These are phyloP conservation scores for Penicillium coprophilum DNA, from an alignment of 495 filamentous ascomycete species.

Conservation along the genomic window DNA sequence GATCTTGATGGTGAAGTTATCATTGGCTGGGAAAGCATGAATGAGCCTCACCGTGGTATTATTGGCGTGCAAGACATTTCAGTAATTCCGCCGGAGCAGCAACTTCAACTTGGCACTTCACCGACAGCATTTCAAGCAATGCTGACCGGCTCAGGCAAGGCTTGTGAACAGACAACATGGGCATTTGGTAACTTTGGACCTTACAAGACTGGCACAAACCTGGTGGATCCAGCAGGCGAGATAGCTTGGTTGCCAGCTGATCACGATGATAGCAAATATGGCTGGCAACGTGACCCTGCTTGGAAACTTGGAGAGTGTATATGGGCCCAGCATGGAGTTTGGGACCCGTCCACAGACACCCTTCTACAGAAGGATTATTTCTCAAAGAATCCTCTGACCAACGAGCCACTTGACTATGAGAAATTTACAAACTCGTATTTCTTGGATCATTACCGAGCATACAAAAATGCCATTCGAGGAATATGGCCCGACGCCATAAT, in stretches of 20 bases:
- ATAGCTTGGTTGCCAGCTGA: slow-evolving; percentile 76
- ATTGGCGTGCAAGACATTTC: slow-evolving; percentile 84
- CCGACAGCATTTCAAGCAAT: slow-evolving; percentile 96
- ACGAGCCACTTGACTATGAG: slow-evolving; percentile 71
- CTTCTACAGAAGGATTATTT: slow-evolving; percentile 89
- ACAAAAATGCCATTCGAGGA: slow-evolving; percentile 67
- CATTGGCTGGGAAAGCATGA: slow-evolving; percentile 93
- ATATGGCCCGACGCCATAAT: slow-evolving; percentile 80
- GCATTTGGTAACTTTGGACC: slow-evolving; percentile 92
- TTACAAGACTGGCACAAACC: slow-evolving; percentile 75
- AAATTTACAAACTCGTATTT: slow-evolving; percentile 89
- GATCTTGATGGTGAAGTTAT: slow-evolving; percentile 84
- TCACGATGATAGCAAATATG: slow-evolving; percentile 84
- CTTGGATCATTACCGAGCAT: slow-evolving; percentile 77
- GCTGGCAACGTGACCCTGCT: slow-evolving; percentile 79
- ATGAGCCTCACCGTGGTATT: slow-evolving; percentile 90
- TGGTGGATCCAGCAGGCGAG: slow-evolving; percentile 87
- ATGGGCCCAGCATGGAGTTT: slow-evolving; percentile 96
- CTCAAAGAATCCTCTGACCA: slow-evolving; percentile 66
- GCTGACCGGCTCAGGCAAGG: slow-evolving; percentile 80
- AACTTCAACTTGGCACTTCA: slow-evolving; percentile 88
- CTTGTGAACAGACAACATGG: slow-evolving; percentile 87
- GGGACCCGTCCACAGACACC: slow-evolving; percentile 78
- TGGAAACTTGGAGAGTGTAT: slow-evolving; percentile 94
- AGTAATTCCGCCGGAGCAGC: slow-evolving; percentile 80